phyloP scores from a whole-genome alignment of 2,329 filamentous ascomycete genomes.

The Pseudonectria foliicola region DNA sequence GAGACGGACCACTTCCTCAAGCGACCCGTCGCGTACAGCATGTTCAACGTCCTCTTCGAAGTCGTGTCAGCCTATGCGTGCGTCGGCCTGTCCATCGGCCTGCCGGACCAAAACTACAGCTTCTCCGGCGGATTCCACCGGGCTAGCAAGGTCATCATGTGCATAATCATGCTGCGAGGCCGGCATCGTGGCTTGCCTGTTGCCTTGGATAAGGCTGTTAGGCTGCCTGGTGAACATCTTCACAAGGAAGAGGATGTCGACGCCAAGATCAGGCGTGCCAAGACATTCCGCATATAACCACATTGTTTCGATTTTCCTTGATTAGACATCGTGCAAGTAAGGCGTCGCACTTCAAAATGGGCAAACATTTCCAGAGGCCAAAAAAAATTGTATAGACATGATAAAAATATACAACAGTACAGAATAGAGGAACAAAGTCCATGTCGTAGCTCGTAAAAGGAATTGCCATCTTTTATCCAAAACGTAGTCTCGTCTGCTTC shows the following conservation, averaged over 20 bases:
- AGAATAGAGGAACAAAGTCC: slow-evolving; percentile 1
- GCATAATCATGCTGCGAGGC: slow-evolving; percentile 50
- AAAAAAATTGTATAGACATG: not conserved
- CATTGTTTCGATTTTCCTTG: not conserved
- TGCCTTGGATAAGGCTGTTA: slow-evolving; percentile 46
- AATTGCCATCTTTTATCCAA: slow-evolving; percentile 34
- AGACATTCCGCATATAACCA: slow-evolving; percentile 19
- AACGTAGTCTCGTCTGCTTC: slow-evolving; percentile 46
- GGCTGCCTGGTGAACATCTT: slow-evolving; percentile 31
- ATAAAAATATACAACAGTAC: not conserved
- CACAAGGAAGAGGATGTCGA: slow-evolving; percentile 26
- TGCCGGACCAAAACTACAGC: slow-evolving; percentile 46
- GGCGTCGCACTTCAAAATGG: slow-evolving; percentile 5
- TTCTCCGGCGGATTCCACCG: slow-evolving; percentile 48
- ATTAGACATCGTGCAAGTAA: slow-evolving; percentile 1
- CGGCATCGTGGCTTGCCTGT: slow-evolving; percentile 51
- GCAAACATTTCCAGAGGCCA: no score
- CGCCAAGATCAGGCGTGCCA: slow-evolving; percentile 20
- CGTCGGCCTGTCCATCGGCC: slow-evolving; percentile 53
- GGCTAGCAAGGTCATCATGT: slow-evolving; percentile 51
- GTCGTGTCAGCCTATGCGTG: slow-evolving; percentile 52
- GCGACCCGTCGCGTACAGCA: slow-evolving; percentile 45
- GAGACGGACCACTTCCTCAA: slow-evolving; percentile 48
- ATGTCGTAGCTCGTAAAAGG: slow-evolving; percentile 8
- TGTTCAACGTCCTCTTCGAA: slow-evolving; percentile 56